These are phyloP conservation scores for Corchorus capsularis DNA, from an alignment of 345 rosid genomes.

Conservation along the genomic window DNA sequence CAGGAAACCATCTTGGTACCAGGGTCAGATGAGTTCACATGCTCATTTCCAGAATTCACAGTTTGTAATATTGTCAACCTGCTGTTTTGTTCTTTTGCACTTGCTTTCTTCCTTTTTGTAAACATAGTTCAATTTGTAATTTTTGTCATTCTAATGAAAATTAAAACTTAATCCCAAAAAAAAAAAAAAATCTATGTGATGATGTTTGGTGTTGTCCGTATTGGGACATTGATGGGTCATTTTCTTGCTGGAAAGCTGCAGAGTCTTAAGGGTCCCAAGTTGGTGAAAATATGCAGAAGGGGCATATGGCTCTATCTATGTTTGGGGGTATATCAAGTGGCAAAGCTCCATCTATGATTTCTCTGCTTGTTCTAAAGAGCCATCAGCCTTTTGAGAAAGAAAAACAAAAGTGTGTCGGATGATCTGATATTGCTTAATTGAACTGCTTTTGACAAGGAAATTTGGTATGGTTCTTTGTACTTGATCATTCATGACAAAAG, in stretches of 20 bases:
- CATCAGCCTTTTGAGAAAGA: constrained; percentile 9
- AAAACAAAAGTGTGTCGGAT: constrained; percentile 9
- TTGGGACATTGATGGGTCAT: constrained; percentile 9
- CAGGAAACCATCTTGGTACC: constrained; percentile 21
- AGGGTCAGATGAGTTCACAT: constrained; percentile 29
- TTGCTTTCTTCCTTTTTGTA: constrained; percentile 2
- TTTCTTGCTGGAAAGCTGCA: constrained; percentile 4
- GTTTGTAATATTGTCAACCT: background rate
- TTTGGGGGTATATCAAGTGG: background rate
- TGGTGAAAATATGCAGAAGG: constrained; percentile 6
- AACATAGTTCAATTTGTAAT: background rate
- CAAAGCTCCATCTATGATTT: constrained; percentile 18
- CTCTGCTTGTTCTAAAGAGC: background rate
- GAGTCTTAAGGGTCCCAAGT: background rate
- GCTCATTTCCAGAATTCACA: constrained; percentile 13
- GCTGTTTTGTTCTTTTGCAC: constrained; percentile 20
- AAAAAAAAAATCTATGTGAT: background rate
- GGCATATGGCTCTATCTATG: background rate
- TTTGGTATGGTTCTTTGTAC: constrained; percentile 1
- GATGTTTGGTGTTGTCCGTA: background rate
- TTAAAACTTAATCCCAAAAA: background rate
- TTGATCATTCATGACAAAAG: background rate
- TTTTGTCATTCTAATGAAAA: background rate
- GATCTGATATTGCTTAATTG: background rate
- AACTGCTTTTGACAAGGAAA: constrained; percentile 1